Base-by-base conservation (phyloP, 306 rosid genomes). In the Ammopiptanthus mongolicus region DNA sequence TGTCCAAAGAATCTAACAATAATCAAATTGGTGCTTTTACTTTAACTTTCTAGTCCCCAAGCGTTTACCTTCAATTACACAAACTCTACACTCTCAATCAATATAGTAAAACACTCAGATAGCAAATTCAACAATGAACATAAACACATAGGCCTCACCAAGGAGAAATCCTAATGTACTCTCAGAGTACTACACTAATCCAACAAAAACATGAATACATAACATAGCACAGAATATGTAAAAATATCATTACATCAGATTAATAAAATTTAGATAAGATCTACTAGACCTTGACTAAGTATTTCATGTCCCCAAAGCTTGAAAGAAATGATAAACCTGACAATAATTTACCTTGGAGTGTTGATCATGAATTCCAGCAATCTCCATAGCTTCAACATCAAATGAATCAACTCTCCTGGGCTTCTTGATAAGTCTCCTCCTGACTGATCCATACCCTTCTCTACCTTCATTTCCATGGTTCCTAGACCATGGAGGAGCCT, bases 371-470 rank as follows among this genome's bases (percentile, higher is more conserved):
- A 60, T 74, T 41, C 88, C 97, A 68, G 93, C 85, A 84, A 95
- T 87, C 80, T 88, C 88, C 93, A 95, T 84, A 66, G 98, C 95
- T 80, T 95, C 97, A 67, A 90, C 93, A 78, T 92, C 97, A 84
- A 95, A 87, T 21, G 97, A 95, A 71, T 91, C 97, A 79, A 84
- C 91, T 59, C 97, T 84, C 81, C 63, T 91, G 73, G 98, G 90
- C 84, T 82, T 91, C 89, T 95, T 91, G 11, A 75, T 66, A 51
- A 95, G 90, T 81, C 97, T 90, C 81, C 96, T 87, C 59, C 97
- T 88, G 22, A 90, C 25, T 77, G 93, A 71, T 47, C 89, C 97
- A 80, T 73, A 84, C 77, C 86, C 90, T 76, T 86, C 86, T 66
- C 77, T 78, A 2, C 84, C 80, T 14, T 80, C 89, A 39, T 52